phyloP scores from a whole-genome alignment of 2,329 filamentous ascomycete species.

The Fusarium devonianum region DNA sequence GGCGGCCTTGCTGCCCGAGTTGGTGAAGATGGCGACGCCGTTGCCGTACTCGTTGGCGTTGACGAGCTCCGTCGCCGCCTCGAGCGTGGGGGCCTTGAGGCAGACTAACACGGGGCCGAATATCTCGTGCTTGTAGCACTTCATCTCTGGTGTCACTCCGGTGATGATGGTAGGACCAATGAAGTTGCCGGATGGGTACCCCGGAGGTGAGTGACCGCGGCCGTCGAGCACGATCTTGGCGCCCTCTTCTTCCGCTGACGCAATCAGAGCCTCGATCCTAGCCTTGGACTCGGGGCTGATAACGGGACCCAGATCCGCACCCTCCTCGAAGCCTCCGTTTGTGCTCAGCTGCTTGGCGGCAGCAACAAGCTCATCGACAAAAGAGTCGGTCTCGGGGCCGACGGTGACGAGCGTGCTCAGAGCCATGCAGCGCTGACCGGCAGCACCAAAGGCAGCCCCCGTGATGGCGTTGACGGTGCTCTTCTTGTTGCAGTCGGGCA shows the following conservation, averaged over 20 bases:
- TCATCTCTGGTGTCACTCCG: slow-evolving; percentile 46
- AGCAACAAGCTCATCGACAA: slow-evolving; percentile 69
- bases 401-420: slow-evolving; percentile 70
- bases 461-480: slow-evolving; percentile 70
- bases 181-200: slow-evolving; percentile 54
- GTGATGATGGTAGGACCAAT: slow-evolving; percentile 47
- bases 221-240: slow-evolving; percentile 36
- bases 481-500: slow-evolving; percentile 75
- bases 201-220: slow-evolving; percentile 28
- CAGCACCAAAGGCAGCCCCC: slow-evolving; percentile 72
- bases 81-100: slow-evolving; percentile 44
- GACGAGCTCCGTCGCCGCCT: slow-evolving; percentile 46
- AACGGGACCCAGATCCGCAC: slow-evolving; percentile 35
- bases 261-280: slow-evolving; percentile 33
- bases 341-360: slow-evolving; percentile 61
- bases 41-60: slow-evolving; percentile 47
- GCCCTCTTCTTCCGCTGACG: slow-evolving; percentile 31
- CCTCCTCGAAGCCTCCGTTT: slow-evolving; percentile 35
- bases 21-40: slow-evolving; percentile 47
- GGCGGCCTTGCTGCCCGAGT: slow-evolving; percentile 41
- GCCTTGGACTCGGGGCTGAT: slow-evolving; percentile 32
- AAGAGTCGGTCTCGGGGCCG: slow-evolving; percentile 67
- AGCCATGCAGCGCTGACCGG: slow-evolving; percentile 75
- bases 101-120: slow-evolving; percentile 49
- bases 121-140: slow-evolving; percentile 48